phyloP scores from a whole-genome alignment of 768 basidiomycete species.

The Podaxis sp. region DNA sequence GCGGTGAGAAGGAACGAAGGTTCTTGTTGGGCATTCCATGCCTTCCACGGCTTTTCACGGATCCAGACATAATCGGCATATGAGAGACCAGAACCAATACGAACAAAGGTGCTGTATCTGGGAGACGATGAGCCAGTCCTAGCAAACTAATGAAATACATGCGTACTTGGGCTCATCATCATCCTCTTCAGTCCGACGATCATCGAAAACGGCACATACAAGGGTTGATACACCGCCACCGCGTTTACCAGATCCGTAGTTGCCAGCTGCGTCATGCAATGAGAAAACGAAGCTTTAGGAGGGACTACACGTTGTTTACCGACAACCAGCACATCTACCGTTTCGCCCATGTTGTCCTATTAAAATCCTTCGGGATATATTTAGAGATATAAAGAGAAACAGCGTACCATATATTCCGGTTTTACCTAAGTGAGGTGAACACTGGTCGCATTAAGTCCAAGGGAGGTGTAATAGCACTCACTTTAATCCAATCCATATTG shows the following conservation, averaged over 20 bases:
- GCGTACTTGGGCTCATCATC: conserved; percentile 66
- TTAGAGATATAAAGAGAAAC: neutral
- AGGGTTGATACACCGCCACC: conserved; percentile 89
- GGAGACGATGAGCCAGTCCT: neutral
- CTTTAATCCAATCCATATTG: conserved; percentile 93
- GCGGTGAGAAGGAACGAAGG: conserved; percentile 70
- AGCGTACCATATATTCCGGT: conserved; percentile 79
- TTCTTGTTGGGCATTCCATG: conserved; percentile 70
- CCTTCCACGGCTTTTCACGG: conserved; percentile 77
- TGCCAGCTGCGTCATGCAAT: conserved; percentile 57
- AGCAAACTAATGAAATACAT: neutral
- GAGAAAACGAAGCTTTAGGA: neutral
- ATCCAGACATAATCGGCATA: conserved; percentile 89
- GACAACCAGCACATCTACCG: conserved; percentile 88
- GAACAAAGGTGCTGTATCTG: conserved; percentile 86
- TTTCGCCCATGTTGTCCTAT: conserved; percentile 91
- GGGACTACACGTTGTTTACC: conserved; percentile 43
- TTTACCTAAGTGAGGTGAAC: conserved; percentile 61
- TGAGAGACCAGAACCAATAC: conserved; percentile 87
- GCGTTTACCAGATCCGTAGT: conserved; percentile 85
- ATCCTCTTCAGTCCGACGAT: conserved; percentile 52
- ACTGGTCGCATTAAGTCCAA: neutral
- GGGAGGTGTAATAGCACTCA: conserved; percentile 24
- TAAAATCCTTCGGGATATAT: conserved; percentile 1
- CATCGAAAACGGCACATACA: conserved; percentile 86